Evolutionary conservation across 306 rosid genomes (phyloP).

Genomic region (Fagus crenata): DNA sequence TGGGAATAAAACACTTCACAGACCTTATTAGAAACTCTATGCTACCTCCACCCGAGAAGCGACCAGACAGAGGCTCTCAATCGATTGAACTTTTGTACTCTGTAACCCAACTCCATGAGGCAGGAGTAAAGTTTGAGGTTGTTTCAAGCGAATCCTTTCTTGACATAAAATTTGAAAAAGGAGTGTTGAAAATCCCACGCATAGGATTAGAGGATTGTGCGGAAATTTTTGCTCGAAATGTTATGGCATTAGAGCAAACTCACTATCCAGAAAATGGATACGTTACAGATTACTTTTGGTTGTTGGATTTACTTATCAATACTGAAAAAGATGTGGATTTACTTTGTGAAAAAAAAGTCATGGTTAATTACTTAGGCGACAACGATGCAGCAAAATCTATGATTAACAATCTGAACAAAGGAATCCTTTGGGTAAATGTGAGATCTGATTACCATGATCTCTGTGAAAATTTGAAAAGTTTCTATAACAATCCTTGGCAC

Average conservation of each 20-base stretch:
- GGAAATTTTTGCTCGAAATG: background rate
- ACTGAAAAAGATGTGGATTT: slow-evolving; percentile 3
- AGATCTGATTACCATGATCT: background rate
- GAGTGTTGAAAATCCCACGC: background rate
- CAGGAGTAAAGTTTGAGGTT: slow-evolving; percentile 2
- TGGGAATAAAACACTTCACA: background rate
- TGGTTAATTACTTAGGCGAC: slow-evolving; percentile 30
- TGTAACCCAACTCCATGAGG: background rate
- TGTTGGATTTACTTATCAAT: background rate
- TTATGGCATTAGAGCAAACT: slow-evolving; percentile 9
- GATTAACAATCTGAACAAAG: slow-evolving; percentile 25
- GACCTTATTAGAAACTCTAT: background rate
- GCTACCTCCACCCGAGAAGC: background rate
- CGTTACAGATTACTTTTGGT: background rate
- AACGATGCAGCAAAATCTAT: slow-evolving; percentile 20
- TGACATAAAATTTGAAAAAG: background rate
- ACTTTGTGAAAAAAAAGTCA: slow-evolving; percentile 30
- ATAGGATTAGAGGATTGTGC: rapidly evolving
- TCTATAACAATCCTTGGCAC: slow-evolving; percentile 19
- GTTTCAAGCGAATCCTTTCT: background rate
- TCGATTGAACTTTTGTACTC: rapidly evolving
- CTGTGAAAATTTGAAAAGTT: slow-evolving; percentile 14
- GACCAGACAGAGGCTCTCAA: rapidly evolving
- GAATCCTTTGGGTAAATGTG: background rate
- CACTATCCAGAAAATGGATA: background rate